Conservation (phyloP, 768 basidiomycete species). For the Auriscalpium microsporum region DNA sequence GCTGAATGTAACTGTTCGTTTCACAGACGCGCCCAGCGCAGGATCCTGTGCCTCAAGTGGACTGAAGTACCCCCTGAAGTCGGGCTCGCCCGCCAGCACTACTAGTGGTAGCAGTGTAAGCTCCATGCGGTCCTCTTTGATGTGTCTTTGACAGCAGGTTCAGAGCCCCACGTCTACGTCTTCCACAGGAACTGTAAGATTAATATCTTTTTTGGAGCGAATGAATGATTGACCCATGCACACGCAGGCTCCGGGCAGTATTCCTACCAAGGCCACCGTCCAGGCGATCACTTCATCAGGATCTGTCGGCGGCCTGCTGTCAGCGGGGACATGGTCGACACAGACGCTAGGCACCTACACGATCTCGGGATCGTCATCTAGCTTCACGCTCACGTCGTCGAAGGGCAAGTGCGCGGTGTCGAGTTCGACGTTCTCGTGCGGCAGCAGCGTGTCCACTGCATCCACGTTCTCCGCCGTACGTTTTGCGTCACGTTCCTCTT, state of each 20-base stretch:
- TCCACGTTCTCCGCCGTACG: conserved; percentile 45
- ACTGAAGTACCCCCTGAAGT: conserved; percentile 54
- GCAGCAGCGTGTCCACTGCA: neutral
- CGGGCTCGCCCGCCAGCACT: conserved; percentile 25
- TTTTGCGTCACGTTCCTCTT: conserved; percentile 12
- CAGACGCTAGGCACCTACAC: conserved; percentile 53
- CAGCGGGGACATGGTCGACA: conserved; percentile 50
- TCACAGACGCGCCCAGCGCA: conserved; percentile 39
- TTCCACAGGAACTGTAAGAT: conserved; percentile 5
- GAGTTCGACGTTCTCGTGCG: conserved; percentile 11
- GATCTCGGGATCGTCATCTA: conserved; percentile 35
- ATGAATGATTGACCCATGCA: neutral
- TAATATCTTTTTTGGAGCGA: neutral
- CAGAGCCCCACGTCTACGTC: neutral
- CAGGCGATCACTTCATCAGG: conserved; percentile 29
- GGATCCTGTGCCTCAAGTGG: conserved; percentile 49
- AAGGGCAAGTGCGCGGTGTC: conserved; percentile 50
- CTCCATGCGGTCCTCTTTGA: neutral
- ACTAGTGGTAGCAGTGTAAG: conserved; percentile 5
- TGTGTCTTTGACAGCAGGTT: neutral
- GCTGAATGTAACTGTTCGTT: neutral
- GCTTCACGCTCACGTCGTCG: conserved; percentile 51
- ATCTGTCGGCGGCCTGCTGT: conserved; percentile 43
- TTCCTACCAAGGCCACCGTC: conserved; percentile 43
- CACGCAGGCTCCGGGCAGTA: conserved; percentile 5